Base-by-base conservation (phyloP, 208 protist genomes). In the Tritrichomonas foetus region DNA sequence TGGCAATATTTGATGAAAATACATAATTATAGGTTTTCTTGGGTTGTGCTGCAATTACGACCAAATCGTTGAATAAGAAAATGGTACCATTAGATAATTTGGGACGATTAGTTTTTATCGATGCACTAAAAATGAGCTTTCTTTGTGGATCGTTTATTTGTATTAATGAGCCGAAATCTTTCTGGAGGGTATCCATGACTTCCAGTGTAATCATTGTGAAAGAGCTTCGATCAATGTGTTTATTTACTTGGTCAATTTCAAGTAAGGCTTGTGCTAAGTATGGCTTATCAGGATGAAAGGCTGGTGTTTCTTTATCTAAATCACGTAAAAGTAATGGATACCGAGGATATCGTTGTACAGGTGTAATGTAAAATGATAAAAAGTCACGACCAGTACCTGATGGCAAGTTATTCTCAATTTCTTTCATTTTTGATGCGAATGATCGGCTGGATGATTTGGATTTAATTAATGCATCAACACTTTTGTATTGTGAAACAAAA, bases 21-120 rank as follows among this genome's bases (percentile, higher is more conserved):
- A 89, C 27, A 44, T 20, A 49, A 33, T 44, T 53, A 22, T 36
- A 61, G 33, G 33, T 25, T 57, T 89, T 89, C 47, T 57, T 53
- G 8, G 44, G 25, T 20, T 89, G 41, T 2, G 25, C 53, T 44
- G 41, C 44, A 1, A 89, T 1, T 13, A 89, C 1, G 20, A 89
- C 30, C 1, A 89, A 57, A 16, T 89, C 78, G n/a, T 89, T 89
- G n/a, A 89, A 89, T 57, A 89, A 89, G 9, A 89, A 39, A 33
- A 89, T 20, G 11, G 33, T 53, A 41, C 78, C 78, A 22, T 27
- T 20, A 0, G 11, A 44, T 1, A 36, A 53, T 57, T 57, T 89
- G 20, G 44, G 44, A 0, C 20, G 9, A 39, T 47, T 50, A 39
- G 44, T 89, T 89, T 33, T 0, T 20, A 89, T 20, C 8, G 33